phyloP scores from a whole-genome alignment of 1,139 yeast genomes.

The Taphrina sp. region DNA sequence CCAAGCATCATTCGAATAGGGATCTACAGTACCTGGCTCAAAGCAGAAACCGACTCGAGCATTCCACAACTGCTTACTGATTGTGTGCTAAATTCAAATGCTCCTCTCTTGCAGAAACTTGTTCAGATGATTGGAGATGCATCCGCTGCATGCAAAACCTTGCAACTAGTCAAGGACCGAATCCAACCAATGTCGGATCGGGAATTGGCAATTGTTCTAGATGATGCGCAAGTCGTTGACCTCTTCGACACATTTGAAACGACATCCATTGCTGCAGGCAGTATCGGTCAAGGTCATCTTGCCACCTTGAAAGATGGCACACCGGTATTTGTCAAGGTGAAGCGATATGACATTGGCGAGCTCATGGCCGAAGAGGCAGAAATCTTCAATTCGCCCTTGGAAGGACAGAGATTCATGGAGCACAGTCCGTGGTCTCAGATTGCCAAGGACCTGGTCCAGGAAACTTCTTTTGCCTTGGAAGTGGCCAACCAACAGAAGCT shows the following conservation, averaged over 20 bases:
- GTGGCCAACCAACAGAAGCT: conserved; percentile 4
- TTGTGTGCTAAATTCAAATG: conserved; percentile 1
- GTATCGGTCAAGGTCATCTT: conserved; percentile 17
- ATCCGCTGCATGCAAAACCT: conserved; percentile 4
- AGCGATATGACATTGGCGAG: conserved; percentile 6
- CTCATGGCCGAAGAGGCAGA: conserved; percentile 15
- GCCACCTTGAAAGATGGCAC: conserved; percentile 7
- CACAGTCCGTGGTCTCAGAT: conserved; percentile 12
- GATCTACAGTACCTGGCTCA: conserved; percentile 13
- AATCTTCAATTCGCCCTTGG: conserved; percentile 10
- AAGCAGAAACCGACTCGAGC: neutral
- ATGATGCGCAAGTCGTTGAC: neutral
- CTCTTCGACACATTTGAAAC: conserved; percentile 8
- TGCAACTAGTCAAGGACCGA: conserved; percentile 16
- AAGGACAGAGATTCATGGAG: neutral
- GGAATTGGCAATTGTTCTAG: conserved; percentile 17
- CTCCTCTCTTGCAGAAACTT: conserved; percentile 10
- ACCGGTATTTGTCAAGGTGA: conserved; percentile 17
- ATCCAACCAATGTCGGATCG: conserved; percentile 10
- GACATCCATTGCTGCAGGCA: conserved; percentile 9
- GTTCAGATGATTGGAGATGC: conserved; percentile 24
- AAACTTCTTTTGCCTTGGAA: conserved; percentile 9
- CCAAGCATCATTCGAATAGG: conserved; percentile 12
- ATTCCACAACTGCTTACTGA: neutral
- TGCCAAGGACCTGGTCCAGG: conserved; percentile 6